Percentiles rank a stretch among this genome's conserved stretches.
Evolutionary conservation across 1,139 yeast genomes (phyloP).

Genomic region (Hemisphaericaspora xylanilytica): DNA sequence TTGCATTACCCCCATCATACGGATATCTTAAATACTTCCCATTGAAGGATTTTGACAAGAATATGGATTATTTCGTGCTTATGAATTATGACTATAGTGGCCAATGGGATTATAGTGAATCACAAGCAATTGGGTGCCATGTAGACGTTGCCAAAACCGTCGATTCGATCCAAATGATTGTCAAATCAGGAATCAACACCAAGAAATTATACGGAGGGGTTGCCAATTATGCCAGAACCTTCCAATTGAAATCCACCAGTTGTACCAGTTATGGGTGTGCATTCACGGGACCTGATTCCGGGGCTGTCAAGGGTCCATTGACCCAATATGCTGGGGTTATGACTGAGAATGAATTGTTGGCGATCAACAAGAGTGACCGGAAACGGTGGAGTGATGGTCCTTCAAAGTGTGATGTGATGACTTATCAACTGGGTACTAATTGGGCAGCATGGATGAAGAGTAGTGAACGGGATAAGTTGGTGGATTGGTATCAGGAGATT

Average conservation of each 20-base stretch:
- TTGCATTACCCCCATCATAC: slow-evolving; percentile 5
- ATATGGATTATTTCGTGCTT: slow-evolving; percentile 17
- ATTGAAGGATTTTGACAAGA: slow-evolving; percentile 13
- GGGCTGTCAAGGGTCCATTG: slow-evolving; percentile 2
- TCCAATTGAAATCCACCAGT: slow-evolving; percentile 8
- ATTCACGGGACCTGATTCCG: slow-evolving; percentile 5
- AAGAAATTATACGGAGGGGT: slow-evolving; percentile 19
- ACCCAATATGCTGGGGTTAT: slow-evolving; percentile 3
- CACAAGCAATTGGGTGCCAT: slow-evolving; percentile 15
- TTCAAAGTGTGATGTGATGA: slow-evolving; percentile 5
- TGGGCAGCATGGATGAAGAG: slow-evolving; percentile 7
- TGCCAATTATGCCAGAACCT: slow-evolving; percentile 19
- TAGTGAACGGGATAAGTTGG: slow-evolving; percentile 1
- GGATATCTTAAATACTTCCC: slow-evolving; percentile 4
- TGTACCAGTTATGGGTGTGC: slow-evolving; percentile 9
- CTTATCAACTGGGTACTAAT: slow-evolving; percentile 5
- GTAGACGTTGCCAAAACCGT: slow-evolving; percentile 11
- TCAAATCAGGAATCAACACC: slow-evolving; percentile 19
- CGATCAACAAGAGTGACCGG: background rate
- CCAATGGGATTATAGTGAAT: slow-evolving; percentile 12
- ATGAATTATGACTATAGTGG: slow-evolving; percentile 21
- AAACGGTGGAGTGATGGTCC: slow-evolving; percentile 4
- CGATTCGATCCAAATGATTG: slow-evolving; percentile 14
- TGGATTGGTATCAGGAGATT: slow-evolving; percentile 4
- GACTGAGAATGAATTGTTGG: slow-evolving; percentile 5